These are phyloP conservation scores for Saturnispora zaruensis DNA, from an alignment of 805 yeast genomes.

Conservation along the genomic window DNA sequence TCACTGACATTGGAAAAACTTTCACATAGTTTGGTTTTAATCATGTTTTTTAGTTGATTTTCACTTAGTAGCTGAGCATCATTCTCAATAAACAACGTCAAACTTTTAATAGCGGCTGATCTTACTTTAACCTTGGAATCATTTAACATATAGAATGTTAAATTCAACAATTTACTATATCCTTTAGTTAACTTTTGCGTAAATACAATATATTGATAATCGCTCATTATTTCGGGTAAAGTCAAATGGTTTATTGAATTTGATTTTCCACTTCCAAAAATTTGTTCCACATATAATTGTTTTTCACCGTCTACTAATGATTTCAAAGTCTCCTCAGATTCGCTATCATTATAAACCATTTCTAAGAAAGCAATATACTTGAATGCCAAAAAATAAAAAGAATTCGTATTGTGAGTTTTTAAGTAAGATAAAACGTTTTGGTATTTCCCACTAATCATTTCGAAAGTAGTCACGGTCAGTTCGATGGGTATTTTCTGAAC, in stretches of 20 bases:
- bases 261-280: neutral
- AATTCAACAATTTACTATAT: constrained; percentile 45
- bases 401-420: neutral
- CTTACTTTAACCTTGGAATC: constrained; percentile 44
- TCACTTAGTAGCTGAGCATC: constrained; percentile 44
- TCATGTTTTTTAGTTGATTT: constrained; percentile 42
- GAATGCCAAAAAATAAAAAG: neutral
- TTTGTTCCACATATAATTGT: neutral
- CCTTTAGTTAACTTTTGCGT: constrained; percentile 29
- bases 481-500: constrained; percentile 2
- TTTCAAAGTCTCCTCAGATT: neutral
- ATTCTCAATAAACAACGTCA: constrained; percentile 45
- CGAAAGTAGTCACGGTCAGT: constrained; percentile 10
- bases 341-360: neutral
- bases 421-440: neutral
- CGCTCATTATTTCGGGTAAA: neutral
- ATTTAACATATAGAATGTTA: constrained; percentile 41
- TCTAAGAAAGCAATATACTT: neutral
- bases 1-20: constrained; percentile 66
- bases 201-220: constrained; percentile 23
- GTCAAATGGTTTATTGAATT: neutral
- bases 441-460: neutral
- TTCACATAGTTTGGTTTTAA: constrained; percentile 46
- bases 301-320: neutral
- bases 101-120: constrained; percentile 56